phyloP scores from a whole-genome alignment of 805 yeast species.

The Teunomyces aglyptinius region DNA sequence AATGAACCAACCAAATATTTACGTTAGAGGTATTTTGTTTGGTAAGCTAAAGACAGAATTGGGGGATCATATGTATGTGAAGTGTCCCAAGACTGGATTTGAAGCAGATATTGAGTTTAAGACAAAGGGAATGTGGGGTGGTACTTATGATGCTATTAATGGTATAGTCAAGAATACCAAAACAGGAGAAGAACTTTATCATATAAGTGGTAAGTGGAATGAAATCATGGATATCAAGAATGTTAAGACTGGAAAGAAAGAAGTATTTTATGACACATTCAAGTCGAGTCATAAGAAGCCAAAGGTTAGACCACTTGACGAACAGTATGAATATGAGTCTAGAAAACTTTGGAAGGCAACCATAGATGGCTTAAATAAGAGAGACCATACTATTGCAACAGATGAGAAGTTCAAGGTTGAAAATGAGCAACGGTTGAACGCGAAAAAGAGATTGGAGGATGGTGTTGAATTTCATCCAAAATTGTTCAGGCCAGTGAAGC shows the following conservation, averaged over 20 bases:
- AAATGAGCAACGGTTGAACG: slow-evolving; percentile 73
- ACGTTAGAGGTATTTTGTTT: slow-evolving; percentile 88
- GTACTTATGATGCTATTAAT: slow-evolving; percentile 84
- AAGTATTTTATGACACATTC: slow-evolving; percentile 45
- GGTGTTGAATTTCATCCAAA: slow-evolving; percentile 82
- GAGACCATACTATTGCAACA: slow-evolving; percentile 84
- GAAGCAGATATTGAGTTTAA: slow-evolving; percentile 88
- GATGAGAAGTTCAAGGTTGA: slow-evolving; percentile 86
- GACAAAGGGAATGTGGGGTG: slow-evolving; percentile 90
- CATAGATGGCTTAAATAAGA: slow-evolving; percentile 69
- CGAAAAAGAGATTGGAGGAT: slow-evolving; percentile 71
- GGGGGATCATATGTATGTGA: slow-evolving; percentile 86
- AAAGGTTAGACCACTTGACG: slow-evolving; percentile 68
- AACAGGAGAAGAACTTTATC: slow-evolving; percentile 55
- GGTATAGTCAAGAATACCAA: slow-evolving; percentile 58
- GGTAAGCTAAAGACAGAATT: slow-evolving; percentile 88
- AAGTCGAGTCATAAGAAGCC: slow-evolving; percentile 58
- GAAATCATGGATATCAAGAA: slow-evolving; percentile 68
- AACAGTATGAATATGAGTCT: slow-evolving; percentile 81
- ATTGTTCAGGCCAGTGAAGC: slow-evolving; percentile 54
- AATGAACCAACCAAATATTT: slow-evolving; percentile 93
- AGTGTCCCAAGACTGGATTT: slow-evolving; percentile 55
- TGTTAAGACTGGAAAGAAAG: slow-evolving; percentile 45
- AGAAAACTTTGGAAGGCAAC: slow-evolving; percentile 82
- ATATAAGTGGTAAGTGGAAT: slow-evolving; percentile 90